phyloP scores from a whole-genome alignment of 1,284 basidiomycete genomes.

The Boletellus dicymbophilus region DNA sequence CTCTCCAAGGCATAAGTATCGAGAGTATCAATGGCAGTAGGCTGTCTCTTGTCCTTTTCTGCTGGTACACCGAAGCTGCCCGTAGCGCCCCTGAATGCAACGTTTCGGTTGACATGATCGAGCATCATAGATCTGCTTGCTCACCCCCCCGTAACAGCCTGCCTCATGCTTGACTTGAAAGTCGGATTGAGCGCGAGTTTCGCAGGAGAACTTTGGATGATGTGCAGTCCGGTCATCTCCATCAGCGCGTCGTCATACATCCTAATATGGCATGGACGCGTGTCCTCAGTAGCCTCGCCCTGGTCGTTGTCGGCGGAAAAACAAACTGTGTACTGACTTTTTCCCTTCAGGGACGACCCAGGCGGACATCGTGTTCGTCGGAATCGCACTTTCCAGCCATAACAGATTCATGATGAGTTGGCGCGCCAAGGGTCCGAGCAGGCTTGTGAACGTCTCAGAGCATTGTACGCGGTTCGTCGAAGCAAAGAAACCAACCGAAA shows the following conservation, averaged over 20 bases:
- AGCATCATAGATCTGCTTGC: constrained; percentile 28
- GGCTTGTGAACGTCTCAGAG: constrained; percentile 46
- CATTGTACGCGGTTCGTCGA: not conserved
- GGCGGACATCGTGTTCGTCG: constrained; percentile 71
- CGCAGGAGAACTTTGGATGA: constrained; percentile 61
- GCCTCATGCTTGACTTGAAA: constrained; percentile 81
- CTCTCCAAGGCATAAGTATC: constrained; percentile 88
- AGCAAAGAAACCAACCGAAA: constrained; percentile 59
- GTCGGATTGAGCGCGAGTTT: constrained; percentile 73
- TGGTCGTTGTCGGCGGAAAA: constrained; percentile 14
- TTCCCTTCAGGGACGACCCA: constrained; percentile 80
- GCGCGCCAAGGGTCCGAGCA: constrained; percentile 84
- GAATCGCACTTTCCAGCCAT: constrained; percentile 86
- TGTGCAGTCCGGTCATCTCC: constrained; percentile 73
- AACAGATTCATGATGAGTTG: constrained; percentile 92
- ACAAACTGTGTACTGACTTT: constrained; percentile 50
- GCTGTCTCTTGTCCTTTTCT: constrained; percentile 55
- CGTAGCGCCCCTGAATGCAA: constrained; percentile 72
- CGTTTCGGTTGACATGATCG: constrained; percentile 9
- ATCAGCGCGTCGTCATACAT: constrained; percentile 70
- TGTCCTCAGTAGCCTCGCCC: constrained; percentile 6
- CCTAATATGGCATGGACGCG: constrained; percentile 41
- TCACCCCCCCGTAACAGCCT: constrained; percentile 93
- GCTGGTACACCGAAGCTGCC: constrained; percentile 91
- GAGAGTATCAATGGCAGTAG: constrained; percentile 63